Evolutionary conservation across 441 rosid genomes (phyloP).

Genomic region (Pelargonium fulgidum): DNA sequence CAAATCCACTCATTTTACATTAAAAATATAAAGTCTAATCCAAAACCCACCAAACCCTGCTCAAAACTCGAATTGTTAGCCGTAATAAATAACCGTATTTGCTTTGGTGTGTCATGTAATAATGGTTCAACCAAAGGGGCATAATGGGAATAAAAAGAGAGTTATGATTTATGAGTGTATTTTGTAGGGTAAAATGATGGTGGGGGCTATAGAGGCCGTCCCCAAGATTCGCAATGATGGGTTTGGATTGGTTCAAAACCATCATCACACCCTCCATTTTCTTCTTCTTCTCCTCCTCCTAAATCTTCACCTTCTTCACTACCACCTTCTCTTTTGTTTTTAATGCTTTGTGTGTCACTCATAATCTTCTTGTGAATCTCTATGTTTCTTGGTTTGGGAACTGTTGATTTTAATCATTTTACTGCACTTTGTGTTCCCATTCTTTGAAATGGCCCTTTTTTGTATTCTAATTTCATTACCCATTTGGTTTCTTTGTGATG

Average conservation of each 20-base stretch:
- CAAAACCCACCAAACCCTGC: too few species aligned
- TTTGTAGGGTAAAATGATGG: neutral
- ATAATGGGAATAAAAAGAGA: neutral
- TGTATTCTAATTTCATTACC: conserved; percentile 2
- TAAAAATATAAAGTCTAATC: too few species aligned
- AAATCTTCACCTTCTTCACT: neutral
- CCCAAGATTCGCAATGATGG: conserved; percentile 12
- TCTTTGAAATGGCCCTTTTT: neutral
- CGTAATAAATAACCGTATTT: too few species aligned
- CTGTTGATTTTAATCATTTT: conserved; percentile 9
- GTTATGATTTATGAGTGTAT: too few species aligned
- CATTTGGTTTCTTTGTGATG: neutral
- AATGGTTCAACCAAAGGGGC: neutral
- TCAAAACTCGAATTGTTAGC: too few species aligned
- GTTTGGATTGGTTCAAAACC: conserved; percentile 12
- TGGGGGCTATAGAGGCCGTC: conserved; percentile 4
- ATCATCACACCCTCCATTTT: conserved; percentile 10
- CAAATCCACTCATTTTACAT: too few species aligned
- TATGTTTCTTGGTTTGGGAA: conserved; percentile 10
- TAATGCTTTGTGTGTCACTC: neutral
- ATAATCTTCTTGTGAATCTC: conserved; percentile 10
- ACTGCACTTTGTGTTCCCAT: neutral
- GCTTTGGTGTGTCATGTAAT: neutral
- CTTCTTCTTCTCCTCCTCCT: neutral
- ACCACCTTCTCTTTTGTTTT: conserved; percentile 6